Evolutionary conservation across 352 stramenopile genomes (phyloP).

Genomic region (Pythium brassicae): DNA sequence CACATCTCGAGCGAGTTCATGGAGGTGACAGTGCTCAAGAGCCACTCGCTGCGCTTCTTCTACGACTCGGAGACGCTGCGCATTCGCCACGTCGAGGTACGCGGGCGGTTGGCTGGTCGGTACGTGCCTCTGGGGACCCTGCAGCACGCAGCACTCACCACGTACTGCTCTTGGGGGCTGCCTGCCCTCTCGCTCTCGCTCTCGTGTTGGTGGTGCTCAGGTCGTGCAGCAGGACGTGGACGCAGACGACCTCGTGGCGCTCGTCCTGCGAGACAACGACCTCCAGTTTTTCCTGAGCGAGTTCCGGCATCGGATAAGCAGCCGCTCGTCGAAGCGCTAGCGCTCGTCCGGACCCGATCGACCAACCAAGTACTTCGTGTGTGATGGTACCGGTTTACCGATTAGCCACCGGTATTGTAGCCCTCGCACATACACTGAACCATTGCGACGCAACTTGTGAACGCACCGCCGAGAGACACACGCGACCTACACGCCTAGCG

Average conservation of each 20-base stretch:
- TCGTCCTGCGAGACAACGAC: constrained; percentile 57
- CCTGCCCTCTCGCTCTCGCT: neutral
- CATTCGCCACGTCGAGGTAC: constrained; percentile 57
- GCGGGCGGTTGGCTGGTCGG: neutral
- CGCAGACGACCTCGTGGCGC: constrained; percentile 41
- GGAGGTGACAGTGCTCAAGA: constrained; percentile 50
- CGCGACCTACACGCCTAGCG: neutral
- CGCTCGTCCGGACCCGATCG: no score
- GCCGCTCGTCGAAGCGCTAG: no score
- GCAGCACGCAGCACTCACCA: constrained; percentile 10
- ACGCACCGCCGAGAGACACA: neutral
- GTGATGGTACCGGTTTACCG: no score
- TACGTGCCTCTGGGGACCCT: no score
- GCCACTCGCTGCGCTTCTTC: constrained; percentile 49
- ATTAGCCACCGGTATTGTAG: no score
- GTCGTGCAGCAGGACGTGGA: constrained; percentile 16
- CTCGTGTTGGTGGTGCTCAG: constrained; percentile 3
- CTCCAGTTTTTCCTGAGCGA: constrained; percentile 52
- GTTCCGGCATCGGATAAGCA: constrained; percentile 46
- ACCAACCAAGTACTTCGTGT: no score
- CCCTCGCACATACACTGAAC: no score
- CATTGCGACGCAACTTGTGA: no score
- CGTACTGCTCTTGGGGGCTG: neutral
- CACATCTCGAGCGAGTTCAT: constrained; percentile 56
- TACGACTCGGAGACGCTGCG: constrained; percentile 49